Percentiles rank a stretch among this genome's conserved stretches.
Evolutionary conservation across 2,329 filamentous ascomycete species (phyloP).

Genomic region (Pseudogymnoascus sp.): DNA sequence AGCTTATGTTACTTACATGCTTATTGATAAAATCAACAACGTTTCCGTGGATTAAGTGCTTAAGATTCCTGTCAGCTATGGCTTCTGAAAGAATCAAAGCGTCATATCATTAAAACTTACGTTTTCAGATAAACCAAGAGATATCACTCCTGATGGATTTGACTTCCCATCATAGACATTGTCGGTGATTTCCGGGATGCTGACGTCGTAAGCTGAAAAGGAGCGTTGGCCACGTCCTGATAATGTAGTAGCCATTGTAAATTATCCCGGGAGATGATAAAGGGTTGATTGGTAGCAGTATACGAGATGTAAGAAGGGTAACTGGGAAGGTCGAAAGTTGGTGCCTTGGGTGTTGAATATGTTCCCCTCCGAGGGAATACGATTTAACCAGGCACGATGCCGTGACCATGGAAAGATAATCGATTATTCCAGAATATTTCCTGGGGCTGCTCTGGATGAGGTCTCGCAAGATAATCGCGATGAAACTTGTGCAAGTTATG

Average conservation of each 20-base stretch:
- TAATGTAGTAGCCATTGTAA: not conserved
- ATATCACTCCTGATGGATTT: constrained; percentile 20
- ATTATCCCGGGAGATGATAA: not conserved
- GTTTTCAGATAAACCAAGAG: constrained; percentile 20
- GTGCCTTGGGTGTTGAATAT: not conserved
- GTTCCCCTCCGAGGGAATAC: not conserved
- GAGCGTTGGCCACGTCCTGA: not conserved
- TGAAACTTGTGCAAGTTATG: not conserved
- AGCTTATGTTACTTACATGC: constrained; percentile 23
- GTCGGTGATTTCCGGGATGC: not conserved
- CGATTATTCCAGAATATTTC: not conserved
- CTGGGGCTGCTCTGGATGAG: not conserved
- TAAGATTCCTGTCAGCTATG: not conserved
- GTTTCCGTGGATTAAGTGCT: constrained; percentile 34
- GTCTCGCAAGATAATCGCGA: not conserved
- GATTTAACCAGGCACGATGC: not conserved
- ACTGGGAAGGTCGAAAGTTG: not conserved
- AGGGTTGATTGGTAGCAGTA: not conserved
- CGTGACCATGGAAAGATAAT: not conserved
- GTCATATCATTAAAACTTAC: constrained; percentile 10
- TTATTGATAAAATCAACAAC: constrained; percentile 34
- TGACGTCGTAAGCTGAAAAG: not conserved
- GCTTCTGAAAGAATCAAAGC: not conserved
- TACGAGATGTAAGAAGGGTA: not conserved
- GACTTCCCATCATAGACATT: constrained; percentile 17